Evolutionary conservation across 306 rosid species (phyloP), one percentile per base, ranked within the genome.

Genomic region (Trichosanthes truncata): DNA sequence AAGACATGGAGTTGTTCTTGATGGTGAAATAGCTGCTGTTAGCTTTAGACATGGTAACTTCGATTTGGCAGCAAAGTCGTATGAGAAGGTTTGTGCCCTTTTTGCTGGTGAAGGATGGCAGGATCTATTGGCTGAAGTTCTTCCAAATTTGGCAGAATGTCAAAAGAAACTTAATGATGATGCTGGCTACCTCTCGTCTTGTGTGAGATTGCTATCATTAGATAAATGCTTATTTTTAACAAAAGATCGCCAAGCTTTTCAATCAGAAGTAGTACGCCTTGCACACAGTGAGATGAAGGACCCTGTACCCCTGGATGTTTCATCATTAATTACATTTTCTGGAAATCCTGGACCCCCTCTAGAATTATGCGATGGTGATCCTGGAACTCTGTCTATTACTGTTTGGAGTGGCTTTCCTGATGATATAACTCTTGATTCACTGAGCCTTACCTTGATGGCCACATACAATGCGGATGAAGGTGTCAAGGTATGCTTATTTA

Each of bases 1-100:
- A 85, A 93, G 99, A 81, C 99, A 93, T 80, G 99, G 99, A 82
- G 99, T 95, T 80, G 98, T 92, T 83, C 96, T 96, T 79, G 99
- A 96, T 87, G 99, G 99, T 65, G 99, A 96, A 90, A 93, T 96
- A 81, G 99, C 97, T 18, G 90, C 97, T 78, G 91, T 91, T 56
- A 87, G 87, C 85, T 93, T 91, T 84, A 96, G 88, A 85, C 89
- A 86, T 68, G 88, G 93, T 49, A 91, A 91, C 85, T 90, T 87
- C 82, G 99, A 96, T 84, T 89, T 91, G 84, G 99, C 99, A 82
- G 99, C 98, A 71, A 93, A 93, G 84, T 96, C 99, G 73, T 96
- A 96, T 69, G 99, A 96, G 91, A 96, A 96, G 90, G 98, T 96
- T 60, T 93, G 98, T 69, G 99, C 99, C 61, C 90, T 96, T 76